Base-by-base conservation (phyloP, 805 yeast species). In the Jamesozyma rosinii region DNA sequence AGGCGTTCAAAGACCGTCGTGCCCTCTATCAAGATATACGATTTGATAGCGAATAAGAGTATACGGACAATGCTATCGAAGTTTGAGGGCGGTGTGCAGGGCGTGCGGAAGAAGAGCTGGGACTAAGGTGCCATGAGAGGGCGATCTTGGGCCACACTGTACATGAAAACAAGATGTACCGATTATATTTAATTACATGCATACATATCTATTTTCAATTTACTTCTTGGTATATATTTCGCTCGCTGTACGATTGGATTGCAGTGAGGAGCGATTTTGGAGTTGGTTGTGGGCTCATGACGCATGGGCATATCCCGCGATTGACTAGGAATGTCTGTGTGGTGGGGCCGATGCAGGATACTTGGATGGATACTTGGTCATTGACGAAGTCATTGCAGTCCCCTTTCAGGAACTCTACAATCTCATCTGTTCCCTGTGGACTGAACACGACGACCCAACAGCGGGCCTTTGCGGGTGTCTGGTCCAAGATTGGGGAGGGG, bases 281-380 rank as follows among this genome's bases (percentile, higher is more conserved):
- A 27, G 79, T 79, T 0, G 97, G 97, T 45, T 77, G 78, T 4
- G 64, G 62, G 3, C 95, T 80, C 3, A 82, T 83, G 1, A 83
- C 74, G 33, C 74, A 64, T 1, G 89, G 85, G 0, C 37, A 49
- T 2, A 90, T 58, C 0, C 77, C 80, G 17, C 74, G 68, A 1
- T 67, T 59, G 4, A 59, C 32, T 35, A 89, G 63, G 53, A 75
- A 87, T 33, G 67, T 70, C 43, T 82, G 77, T 0, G 97, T 90
- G 0, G 97, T 90, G 2, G 97, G 97, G 0, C 97, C 97, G 45
- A 90, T 90, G 3, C 89, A 79, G 0, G 95, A 96, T 14, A 87
- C 65, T n/a, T 37, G 26, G 5, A 37, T 10, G 18, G 15, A 36
- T 15, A 41, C 14, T 14, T 26, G 19, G 17, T 29, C 20, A 9